phyloP scores from a whole-genome alignment of 352 stramenopile genomes.

The Globisporangium canariense region DNA sequence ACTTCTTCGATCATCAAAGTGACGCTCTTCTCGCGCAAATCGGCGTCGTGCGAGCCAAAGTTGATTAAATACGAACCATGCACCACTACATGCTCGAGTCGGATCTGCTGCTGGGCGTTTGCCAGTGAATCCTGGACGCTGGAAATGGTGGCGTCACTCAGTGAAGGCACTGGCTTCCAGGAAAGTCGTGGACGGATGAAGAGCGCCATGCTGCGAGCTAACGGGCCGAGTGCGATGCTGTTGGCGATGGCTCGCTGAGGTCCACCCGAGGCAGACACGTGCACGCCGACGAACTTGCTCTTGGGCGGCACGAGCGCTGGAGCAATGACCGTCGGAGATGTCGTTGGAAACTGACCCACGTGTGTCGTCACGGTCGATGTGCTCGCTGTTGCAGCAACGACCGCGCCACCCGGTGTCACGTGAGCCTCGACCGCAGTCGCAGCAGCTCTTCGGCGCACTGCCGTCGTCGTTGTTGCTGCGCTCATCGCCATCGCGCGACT shows the following conservation, averaged over 20 bases:
- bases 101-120: conserved; percentile 12
- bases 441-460: background rate
- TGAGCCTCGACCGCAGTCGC: background rate
- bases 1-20: conserved; percentile 43
- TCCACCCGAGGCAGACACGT: conserved; percentile 36
- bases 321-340: background rate
- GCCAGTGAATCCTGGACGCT: conserved; percentile 24
- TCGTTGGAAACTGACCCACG: background rate
- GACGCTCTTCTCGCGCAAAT: conserved; percentile 32
- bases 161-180: conserved; percentile 26
- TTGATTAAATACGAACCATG: conserved; percentile 51
- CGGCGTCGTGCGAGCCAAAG: conserved; percentile 32
- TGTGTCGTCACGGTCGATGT: background rate
- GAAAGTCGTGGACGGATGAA: conserved; percentile 39
- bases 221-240: conserved; percentile 23
- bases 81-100: conserved; percentile 25
- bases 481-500: background rate
- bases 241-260: conserved; percentile 33
- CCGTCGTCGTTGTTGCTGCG: background rate
- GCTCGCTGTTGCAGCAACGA: background rate
- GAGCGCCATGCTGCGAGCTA: conserved; percentile 29
- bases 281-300: conserved; percentile 32
- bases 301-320: background rate
- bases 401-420: background rate
- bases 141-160: conserved; percentile 12